Base-by-base conservation (phyloP, 306 rosid species). In the Rosa lucieae region DNA sequence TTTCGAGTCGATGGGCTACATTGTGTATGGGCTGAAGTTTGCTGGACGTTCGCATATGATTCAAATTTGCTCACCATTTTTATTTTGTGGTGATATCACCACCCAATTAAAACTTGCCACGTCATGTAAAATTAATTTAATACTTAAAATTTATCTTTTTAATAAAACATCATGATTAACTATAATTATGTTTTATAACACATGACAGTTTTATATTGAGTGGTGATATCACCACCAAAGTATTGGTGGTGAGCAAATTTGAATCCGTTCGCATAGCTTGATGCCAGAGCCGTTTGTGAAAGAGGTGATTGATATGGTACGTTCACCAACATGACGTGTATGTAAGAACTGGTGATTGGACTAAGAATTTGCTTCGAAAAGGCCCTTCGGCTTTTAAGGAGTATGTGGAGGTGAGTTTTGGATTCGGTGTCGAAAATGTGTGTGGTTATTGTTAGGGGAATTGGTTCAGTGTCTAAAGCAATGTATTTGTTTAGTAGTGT, bases 321-420 rank as follows among this genome's bases (percentile, higher is more conserved):
- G 26, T 97, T 26, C 99, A 92, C 75, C 82, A 82, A 62, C 97
- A 95, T 74, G 87, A 89, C 40, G 80, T 95, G 9, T 95, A 91
- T 85, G 99, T 95, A 53, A 92, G 99, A 70, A 95, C 98, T 0
- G 98, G 97, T 2, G 95, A 90, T 43, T 95, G 99, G 97, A 94
- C 97, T 43, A 97, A 94, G 51, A 92, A 94, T 73, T 12, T 83
- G 62, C 87, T 85, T 76, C 89, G 85, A 13, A 87, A 90, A 85
- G 93, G 87, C 61, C 97, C 94, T 10, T 87, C 93, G 0, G 92
- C 82, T 76, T 95, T 94, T 83, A 88, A 84, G 47, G 87, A 89
- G 18, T 91, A 91, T 56, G 82, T 95, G 5, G 92, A 95, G 92
- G 99, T 94, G 63, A 82, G 86, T 40, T 80, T 29, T 67, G 58